Percentiles rank a stretch among this genome's conserved stretches.
Evolutionary conservation across 805 yeast genomes (phyloP).

Genomic region (Wickerhamiella sorbophila): DNA sequence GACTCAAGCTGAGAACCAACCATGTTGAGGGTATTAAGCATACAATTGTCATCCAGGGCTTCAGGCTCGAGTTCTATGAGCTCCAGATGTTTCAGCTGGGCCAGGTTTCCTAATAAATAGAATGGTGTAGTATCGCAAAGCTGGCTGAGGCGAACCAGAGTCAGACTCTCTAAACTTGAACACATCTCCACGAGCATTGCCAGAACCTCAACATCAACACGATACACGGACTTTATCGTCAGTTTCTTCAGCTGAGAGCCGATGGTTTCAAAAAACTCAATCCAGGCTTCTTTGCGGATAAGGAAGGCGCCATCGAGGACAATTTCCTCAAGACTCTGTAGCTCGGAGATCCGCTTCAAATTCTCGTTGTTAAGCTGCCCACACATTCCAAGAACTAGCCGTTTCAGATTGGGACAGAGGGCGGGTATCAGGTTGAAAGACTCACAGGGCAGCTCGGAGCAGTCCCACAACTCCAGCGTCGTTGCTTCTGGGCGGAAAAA

Average conservation of each 20-base stretch:
- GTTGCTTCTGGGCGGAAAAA: constrained; percentile 50
- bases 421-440: constrained; percentile 59
- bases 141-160: constrained; percentile 60
- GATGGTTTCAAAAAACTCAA: constrained; percentile 45
- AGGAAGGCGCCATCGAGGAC: constrained; percentile 84
- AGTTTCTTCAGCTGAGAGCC: constrained; percentile 44
- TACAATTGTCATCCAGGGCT: constrained; percentile 51
- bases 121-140: constrained; percentile 42
- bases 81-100: constrained; percentile 42
- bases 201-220: constrained; percentile 57
- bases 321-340: constrained; percentile 39
- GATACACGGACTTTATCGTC: constrained; percentile 65
- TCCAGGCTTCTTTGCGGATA: constrained; percentile 67
- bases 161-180: constrained; percentile 38
- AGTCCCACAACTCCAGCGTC: constrained; percentile 74
- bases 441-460: constrained; percentile 59
- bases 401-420: constrained; percentile 57
- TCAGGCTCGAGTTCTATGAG: constrained; percentile 52
- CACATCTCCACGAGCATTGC: constrained; percentile 47
- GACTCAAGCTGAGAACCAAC: constrained; percentile 44
- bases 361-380: constrained; percentile 79
- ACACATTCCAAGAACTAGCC: constrained; percentile 71
- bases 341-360: constrained; percentile 44
- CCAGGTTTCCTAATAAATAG: constrained; percentile 45
- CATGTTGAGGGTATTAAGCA: constrained; percentile 38